phyloP scores from a whole-genome alignment of 2,329 filamentous ascomycete genomes.

The Aulographum hederae region DNA sequence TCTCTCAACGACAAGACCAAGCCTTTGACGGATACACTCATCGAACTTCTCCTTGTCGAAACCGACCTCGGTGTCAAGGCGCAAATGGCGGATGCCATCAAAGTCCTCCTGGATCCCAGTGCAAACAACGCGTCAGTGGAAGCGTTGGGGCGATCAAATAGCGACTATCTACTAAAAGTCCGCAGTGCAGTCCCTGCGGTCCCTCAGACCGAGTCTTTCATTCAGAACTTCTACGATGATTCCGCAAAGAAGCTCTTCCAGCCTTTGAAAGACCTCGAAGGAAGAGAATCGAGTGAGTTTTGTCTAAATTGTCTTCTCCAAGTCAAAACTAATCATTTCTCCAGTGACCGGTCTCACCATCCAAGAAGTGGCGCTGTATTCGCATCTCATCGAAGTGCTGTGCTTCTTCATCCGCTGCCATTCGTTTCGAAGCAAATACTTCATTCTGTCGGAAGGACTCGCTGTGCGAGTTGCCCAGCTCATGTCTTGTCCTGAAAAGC shows the following conservation, averaged over 20 bases:
- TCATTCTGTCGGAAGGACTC: constrained; percentile 65
- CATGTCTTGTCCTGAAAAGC: constrained; percentile 70
- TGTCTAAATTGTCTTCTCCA: constrained; percentile 6
- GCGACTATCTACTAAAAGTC: constrained; percentile 48
- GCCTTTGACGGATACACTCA: constrained; percentile 77
- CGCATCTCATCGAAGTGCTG: constrained; percentile 79
- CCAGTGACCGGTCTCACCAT: constrained; percentile 54
- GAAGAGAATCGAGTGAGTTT: constrained; percentile 34
- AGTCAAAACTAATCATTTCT: constrained; percentile 7
- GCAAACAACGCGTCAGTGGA: constrained; percentile 41
- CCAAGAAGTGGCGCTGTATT: constrained; percentile 77
- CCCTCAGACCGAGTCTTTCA: constrained; percentile 68
- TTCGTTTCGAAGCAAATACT: constrained; percentile 68
- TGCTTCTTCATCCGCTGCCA: constrained; percentile 90
- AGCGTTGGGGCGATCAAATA: constrained; percentile 39
- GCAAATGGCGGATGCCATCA: constrained; percentile 87
- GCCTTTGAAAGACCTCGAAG: constrained; percentile 66
- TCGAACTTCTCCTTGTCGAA: constrained; percentile 80
- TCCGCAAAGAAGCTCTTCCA: constrained; percentile 74
- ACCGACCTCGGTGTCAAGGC: constrained; percentile 88
- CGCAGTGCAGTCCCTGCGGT: constrained; percentile 29
- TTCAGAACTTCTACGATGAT: constrained; percentile 76
- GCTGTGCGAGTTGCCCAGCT: constrained; percentile 67
- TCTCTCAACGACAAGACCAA: constrained; percentile 75
- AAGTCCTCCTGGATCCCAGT: constrained; percentile 70